Base-by-base conservation (phyloP, 257 asterid species). In the Gentiana dahurica region DNA sequence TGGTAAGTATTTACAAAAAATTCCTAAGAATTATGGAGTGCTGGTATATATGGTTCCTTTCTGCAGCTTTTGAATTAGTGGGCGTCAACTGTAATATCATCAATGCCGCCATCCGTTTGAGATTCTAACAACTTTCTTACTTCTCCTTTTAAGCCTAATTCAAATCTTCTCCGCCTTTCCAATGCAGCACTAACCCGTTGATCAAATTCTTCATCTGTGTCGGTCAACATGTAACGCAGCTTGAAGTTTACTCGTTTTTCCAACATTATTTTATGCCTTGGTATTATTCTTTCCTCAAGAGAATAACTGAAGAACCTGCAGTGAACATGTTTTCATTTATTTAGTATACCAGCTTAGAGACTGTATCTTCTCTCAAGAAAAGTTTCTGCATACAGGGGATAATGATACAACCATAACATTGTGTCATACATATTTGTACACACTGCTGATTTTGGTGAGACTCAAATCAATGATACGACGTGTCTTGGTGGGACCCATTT, bases 261-360 rank as follows among this genome's bases (percentile, higher is more conserved):
- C 66, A 87, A 84, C 84, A 83, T 75, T 8, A 77, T 71, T 75
- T 65, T 72, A 70, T 87, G 94, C 72, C 96, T 72, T 6, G 95
- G 96, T 67, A 78, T 69, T 67, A 91, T 87, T 65, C 95, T 64
- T 3, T 63, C 88, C 8, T 91, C 95, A 10, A 87, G 94, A 6
- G 96, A 87, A 73, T 91, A 91, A 77, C 98, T 91, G 78, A 91
- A 91, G 79, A 81, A 91, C 86, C 98, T 91, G 85, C 39, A 24
- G 24, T 24, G 24, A 24, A 53, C 8, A 6, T 36, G 13, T 68
- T 13, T 6, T 35, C 37, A 44, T 36, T 6, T 44, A 41, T 33
- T n/a, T 41, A 53, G 12, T 33, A 12, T 10, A n/a, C 6, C 55
- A 10, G 46, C 36, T 34, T n/a, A 33, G 64, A 47, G 36, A 11